These are phyloP conservation scores for Biscogniauxia marginata DNA, from an alignment of 2,329 filamentous ascomycete species.

Conservation along the genomic window DNA sequence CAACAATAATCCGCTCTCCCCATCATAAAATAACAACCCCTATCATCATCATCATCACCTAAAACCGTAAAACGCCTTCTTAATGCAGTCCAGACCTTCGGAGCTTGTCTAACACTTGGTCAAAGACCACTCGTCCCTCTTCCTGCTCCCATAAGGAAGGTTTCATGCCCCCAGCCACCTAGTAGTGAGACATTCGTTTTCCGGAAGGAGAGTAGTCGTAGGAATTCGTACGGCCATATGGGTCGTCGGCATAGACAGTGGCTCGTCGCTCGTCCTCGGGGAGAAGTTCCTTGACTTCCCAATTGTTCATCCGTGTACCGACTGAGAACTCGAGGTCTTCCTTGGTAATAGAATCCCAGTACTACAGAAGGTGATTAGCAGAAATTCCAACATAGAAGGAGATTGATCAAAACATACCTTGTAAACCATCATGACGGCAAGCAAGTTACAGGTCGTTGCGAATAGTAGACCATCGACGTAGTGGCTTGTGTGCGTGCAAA, in stretches of 20 bases:
- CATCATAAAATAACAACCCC: no score
- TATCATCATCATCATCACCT: no score
- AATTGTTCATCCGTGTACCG: conserved; percentile 91
- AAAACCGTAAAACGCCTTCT: no score
- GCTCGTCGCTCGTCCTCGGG: conserved; percentile 75
- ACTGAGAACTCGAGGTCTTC: conserved; percentile 99
- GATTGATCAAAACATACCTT: conserved; percentile 58
- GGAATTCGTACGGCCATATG: conserved; percentile 47
- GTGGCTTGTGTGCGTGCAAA: conserved; percentile 83
- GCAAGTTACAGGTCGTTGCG: conserved; percentile 86
- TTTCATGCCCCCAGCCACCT: conserved; percentile 19
- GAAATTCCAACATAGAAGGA: conserved; percentile 7
- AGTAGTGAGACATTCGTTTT: conserved; percentile 34
- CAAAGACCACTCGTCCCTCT: no score
- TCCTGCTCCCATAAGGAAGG: conserved; percentile 6
- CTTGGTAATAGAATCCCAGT: conserved; percentile 98
- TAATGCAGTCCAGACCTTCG: no score
- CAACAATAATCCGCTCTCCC: no score
- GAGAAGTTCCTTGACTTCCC: conserved; percentile 93
- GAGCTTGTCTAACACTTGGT: no score
- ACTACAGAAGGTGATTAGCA: conserved; percentile 53
- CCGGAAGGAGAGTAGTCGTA: conserved; percentile 51
- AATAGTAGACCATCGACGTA: conserved; percentile 95
- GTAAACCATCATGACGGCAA: conserved; percentile 99
- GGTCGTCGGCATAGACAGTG: conserved; percentile 70